phyloP scores from a whole-genome alignment of 2,329 filamentous ascomycete genomes.

The Penicillium aurantiogriseum region DNA sequence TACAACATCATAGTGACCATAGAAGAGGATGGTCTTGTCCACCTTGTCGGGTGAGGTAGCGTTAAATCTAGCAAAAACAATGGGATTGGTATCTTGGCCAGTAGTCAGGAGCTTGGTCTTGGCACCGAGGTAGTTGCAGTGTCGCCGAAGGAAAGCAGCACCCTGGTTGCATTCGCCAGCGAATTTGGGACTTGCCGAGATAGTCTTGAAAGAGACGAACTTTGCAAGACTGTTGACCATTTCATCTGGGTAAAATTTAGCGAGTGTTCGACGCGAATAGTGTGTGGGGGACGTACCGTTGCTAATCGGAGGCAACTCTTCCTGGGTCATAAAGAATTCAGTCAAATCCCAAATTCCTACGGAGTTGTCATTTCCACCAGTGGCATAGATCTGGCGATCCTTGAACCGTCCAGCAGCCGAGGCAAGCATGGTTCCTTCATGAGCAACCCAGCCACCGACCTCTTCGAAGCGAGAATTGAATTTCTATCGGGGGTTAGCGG shows the following conservation, averaged over 20 bases:
- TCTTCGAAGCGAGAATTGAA: constrained; percentile 82
- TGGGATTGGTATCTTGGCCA: constrained; percentile 75
- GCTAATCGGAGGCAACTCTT: constrained; percentile 51
- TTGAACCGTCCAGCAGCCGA: constrained; percentile 72
- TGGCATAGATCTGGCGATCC: constrained; percentile 80
- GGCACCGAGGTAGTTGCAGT: constrained; percentile 90
- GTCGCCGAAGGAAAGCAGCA: constrained; percentile 81
- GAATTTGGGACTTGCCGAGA: constrained; percentile 82
- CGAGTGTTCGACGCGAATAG: not conserved
- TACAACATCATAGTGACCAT: constrained; percentile 97
- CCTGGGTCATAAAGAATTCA: constrained; percentile 51
- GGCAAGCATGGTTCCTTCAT: constrained; percentile 81
- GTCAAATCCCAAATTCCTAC: constrained; percentile 84
- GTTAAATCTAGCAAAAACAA: constrained; percentile 87
- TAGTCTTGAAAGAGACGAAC: constrained; percentile 87
- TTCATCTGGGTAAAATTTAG: constrained; percentile 47
- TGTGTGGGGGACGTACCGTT: constrained; percentile 48
- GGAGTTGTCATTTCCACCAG: constrained; percentile 87
- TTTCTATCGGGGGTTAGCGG: constrained; percentile 47
- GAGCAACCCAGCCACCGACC: constrained; percentile 74
- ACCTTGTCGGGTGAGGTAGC: constrained; percentile 65
- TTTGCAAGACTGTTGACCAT: constrained; percentile 71
- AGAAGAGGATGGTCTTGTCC: constrained; percentile 88
- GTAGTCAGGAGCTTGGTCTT: constrained; percentile 88
- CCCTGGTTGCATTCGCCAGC: constrained; percentile 89